Conservation (phyloP, 2,329 filamentous ascomycete genomes). For the Trichophyton benhamiae region DNA sequence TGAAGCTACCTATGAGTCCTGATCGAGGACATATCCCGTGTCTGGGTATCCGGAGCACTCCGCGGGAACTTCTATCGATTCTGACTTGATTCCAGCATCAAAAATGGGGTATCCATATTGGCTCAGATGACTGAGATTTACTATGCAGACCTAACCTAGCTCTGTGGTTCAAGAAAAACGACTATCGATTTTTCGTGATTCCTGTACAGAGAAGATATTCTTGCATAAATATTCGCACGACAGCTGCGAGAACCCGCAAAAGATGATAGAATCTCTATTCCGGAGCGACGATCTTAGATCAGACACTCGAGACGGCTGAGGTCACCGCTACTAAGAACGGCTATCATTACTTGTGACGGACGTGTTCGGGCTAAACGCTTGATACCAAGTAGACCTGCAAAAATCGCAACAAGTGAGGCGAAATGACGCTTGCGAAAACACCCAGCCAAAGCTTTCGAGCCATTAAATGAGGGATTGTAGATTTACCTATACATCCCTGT, state of each 20-base stretch:
- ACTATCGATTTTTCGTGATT: conserved; percentile 1
- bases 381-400: background rate
- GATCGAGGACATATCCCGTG: background rate
- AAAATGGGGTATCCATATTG: background rate
- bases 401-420: background rate
- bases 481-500: background rate
- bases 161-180: background rate
- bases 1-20: background rate
- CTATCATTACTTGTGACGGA: background rate
- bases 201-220: background rate
- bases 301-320: background rate
- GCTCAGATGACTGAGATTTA: background rate
- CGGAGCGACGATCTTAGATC: background rate
- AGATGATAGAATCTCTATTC: background rate
- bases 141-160: background rate
- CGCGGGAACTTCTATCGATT: background rate
- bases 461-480: background rate
- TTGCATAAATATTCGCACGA: background rate
- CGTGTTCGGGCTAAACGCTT: background rate
- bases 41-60: background rate
- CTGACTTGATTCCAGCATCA: background rate
- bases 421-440: background rate
- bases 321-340: background rate
- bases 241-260: background rate
- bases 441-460: background rate